Evolutionary conservation across 257 asterid species (phyloP), one percentile per base, ranked within the genome.

Genomic region (Craterostigma plantagineum): DNA sequence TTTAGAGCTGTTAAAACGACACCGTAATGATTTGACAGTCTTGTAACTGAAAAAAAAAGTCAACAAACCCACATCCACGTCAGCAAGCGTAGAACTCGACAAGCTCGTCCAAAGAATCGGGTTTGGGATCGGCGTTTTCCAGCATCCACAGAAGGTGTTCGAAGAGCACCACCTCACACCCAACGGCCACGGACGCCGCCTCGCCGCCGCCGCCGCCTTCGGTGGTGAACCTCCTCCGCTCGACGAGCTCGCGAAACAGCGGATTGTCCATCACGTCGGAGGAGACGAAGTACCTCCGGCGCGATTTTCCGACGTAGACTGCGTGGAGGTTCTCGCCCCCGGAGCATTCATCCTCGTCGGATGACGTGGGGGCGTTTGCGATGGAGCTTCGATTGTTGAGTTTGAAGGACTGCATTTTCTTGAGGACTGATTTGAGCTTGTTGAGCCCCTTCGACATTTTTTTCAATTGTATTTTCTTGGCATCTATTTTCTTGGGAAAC

Each of bases 361-460:
- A 61, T 3, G 72, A 61, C 51, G 69, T 71, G 51, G 67, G 63
- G 63, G 65, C 61, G 27, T 84, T 50, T 59, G 63, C 30, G 30
- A 23, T 56, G 11, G 40, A 1, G 41, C 18, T n/a, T 18, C 86
- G 83, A 45, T 79, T 67, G 46, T 77, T 2, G 4, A 2, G 68
- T 63, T 81, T 85, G 91, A 81, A 80, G 12, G 96, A 85, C 56
- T 85, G 94, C 96, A 85, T 81, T 68, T 72, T 85, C 61, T 77
- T 85, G 0, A 85, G 67, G 16, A 85, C 93, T 23, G 92, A 85
- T 38, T 77, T 85, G 77, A 85, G 63, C 52, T 75, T 85, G 15
- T 91, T 77, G 59, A 85, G 85, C 42, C 77, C 94, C 55, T 66
- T 84, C 14, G 96, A 76, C 96, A 84, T 84, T 23, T 23, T 23